Conservation (phyloP, 108 stramenopile species). For the Nannochloropsis gaditana region DNA sequence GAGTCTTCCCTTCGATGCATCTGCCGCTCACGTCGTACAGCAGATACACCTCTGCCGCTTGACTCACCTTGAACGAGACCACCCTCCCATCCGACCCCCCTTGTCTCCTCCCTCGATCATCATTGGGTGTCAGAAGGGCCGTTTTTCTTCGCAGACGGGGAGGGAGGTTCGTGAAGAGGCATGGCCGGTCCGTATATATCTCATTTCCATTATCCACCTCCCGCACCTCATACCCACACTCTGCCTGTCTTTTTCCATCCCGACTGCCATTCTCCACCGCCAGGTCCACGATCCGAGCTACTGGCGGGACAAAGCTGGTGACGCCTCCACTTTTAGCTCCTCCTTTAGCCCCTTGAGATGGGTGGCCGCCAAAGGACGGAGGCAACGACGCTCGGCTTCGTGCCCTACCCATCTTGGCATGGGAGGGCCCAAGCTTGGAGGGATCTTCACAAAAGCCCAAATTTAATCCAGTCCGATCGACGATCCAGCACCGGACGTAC, state of each 20-base stretch:
- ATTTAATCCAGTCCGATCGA: background rate
- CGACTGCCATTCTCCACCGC: background rate
- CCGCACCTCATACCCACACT: background rate
- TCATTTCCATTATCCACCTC: background rate
- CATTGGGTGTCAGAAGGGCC: background rate
- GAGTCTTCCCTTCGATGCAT: background rate
- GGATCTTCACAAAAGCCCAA: background rate
- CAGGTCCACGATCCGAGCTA: background rate
- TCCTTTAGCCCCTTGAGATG: background rate
- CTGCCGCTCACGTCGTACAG: background rate
- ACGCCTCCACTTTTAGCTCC: background rate
- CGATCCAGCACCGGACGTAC: slow-evolving; percentile 7
- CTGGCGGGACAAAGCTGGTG: background rate
- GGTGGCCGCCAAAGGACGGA: background rate
- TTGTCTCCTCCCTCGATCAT: slow-evolving; percentile 11
- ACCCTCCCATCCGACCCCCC: background rate
- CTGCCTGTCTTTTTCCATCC: background rate
- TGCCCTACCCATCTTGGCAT: background rate
- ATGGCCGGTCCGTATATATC: background rate
- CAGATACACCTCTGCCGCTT: background rate
- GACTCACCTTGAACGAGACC: background rate
- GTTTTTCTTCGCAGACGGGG: background rate
- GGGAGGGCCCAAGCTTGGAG: background rate
- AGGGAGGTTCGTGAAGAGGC: background rate
- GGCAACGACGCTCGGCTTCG: background rate